Base-by-base conservation (phyloP, 169 alveolate genomes). In the Nephromyces sp. region DNA sequence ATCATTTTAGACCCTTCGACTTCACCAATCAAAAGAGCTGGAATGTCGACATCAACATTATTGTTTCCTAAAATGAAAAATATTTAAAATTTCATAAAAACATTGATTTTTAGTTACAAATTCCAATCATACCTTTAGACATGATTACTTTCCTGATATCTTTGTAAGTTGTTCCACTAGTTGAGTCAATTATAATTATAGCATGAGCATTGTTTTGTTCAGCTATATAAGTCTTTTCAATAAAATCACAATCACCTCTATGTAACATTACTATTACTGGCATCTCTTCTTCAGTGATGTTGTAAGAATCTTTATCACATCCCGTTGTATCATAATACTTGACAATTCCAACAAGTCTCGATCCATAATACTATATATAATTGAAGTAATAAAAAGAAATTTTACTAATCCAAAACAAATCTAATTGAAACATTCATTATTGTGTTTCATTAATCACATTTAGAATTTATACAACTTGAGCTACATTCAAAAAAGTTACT, bases 11-110 rank as follows among this genome's bases (percentile, higher is more conserved):
- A 30, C 15, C 62, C 73, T 24, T 70, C 76, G 27, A 34, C 52
- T n/a, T 70, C 76, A 32, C 76, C 51, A 24, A 70, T 1, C 33
- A 70, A 34, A 52, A 70, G n/a, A 8, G 76, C 52, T 3, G 76
- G 76, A 4, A 70, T 22, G 22, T 51, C 61, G 3, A 70, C 57
- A 2, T 32, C 3, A 4, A n/a, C n/a, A n/a, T n/a, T n/a, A n/a
- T n/a, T n/a, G n/a, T n/a, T n/a, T n/a, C n/a, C n/a, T n/a, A n/a
- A n/a, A n/a, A n/a, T n/a, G n/a, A n/a, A n/a, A n/a, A n/a, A n/a
- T n/a, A n/a, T n/a, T n/a, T n/a, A n/a, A n/a, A n/a, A n/a, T n/a
- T n/a, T n/a, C n/a, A n/a, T n/a, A n/a, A n/a, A n/a, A n/a, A n/a
- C n/a, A n/a, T n/a, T n/a, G n/a, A n/a, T n/a, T n/a, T n/a, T n/a